A percentile compares a stretch with the other conserved stretches of the same genome.
These are phyloP conservation scores for Lactifluus piperatus DNA, from an alignment of 768 basidiomycete species.

Conservation along the genomic window DNA sequence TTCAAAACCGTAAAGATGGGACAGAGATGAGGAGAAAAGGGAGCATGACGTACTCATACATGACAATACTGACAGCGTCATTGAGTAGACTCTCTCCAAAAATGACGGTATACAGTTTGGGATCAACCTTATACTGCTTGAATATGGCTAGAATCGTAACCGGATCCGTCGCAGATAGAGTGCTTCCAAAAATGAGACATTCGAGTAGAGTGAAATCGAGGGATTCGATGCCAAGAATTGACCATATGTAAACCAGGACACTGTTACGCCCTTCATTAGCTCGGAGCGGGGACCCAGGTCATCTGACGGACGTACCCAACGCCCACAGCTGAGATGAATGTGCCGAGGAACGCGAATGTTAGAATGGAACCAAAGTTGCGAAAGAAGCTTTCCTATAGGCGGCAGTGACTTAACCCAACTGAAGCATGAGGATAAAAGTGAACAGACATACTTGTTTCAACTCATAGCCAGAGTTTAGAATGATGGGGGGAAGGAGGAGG, in stretches of 20 bases:
- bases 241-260: slow-evolving; percentile 89
- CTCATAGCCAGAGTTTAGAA: slow-evolving; percentile 95
- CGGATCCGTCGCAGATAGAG: slow-evolving; percentile 94
- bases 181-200: slow-evolving; percentile 94
- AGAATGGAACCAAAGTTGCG: slow-evolving; percentile 96
- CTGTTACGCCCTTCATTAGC: slow-evolving; percentile 53
- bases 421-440: not conserved
- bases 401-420: not conserved
- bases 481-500: slow-evolving; percentile 94
- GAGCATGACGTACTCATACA: slow-evolving; percentile 84
- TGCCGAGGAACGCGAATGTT: slow-evolving; percentile 88
- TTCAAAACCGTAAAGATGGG: not conserved
- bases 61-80: slow-evolving; percentile 98
- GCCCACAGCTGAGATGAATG: slow-evolving; percentile 92
- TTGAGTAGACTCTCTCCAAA: slow-evolving; percentile 96
- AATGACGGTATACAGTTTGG: slow-evolving; percentile 93
- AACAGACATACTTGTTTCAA: slow-evolving; percentile 70
- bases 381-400: slow-evolving; percentile 88
- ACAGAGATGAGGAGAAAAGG: not conserved
- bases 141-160: slow-evolving; percentile 98
- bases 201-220: slow-evolving; percentile 81
- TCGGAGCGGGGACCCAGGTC: not conserved
- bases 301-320: slow-evolving; percentile 63
- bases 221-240: slow-evolving; percentile 85
- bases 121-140: slow-evolving; percentile 97